phyloP scores from a whole-genome alignment of 192 early-diverging fungal species.

The Backusella tuberculispora region DNA sequence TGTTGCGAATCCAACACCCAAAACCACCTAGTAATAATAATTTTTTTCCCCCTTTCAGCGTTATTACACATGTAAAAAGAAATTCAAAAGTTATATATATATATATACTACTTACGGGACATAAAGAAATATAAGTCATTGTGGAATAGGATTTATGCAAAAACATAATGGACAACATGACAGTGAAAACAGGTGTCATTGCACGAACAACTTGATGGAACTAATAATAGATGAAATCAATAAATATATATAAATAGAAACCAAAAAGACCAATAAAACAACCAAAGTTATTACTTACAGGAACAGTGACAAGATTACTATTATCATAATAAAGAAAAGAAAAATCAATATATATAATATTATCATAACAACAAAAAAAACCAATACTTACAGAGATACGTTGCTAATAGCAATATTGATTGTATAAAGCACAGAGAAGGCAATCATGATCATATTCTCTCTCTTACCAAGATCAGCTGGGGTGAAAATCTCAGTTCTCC shows the following conservation, averaged over 20 bases:
- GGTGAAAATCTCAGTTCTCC: constrained; percentile 31
- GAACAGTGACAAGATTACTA: constrained; percentile 42
- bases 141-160: constrained; percentile 37
- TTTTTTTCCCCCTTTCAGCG: not conserved
- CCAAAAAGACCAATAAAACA: not conserved
- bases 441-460: constrained; percentile 52
- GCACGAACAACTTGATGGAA: constrained; percentile 73
- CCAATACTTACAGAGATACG: constrained; percentile 63
- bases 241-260: constrained; percentile 24
- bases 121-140: constrained; percentile 46
- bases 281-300: constrained; percentile 29
- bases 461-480: constrained; percentile 40
- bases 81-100: constrained; percentile 58
- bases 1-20: constrained; percentile 83
- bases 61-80: constrained; percentile 2
- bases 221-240: constrained; percentile 22
- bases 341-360: not conserved
- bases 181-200: constrained; percentile 65
- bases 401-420: constrained; percentile 74
- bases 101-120: constrained; percentile 59
- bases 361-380: not conserved
- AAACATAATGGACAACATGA: constrained; percentile 50
- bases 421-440: constrained; percentile 74
- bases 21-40: constrained; percentile 52
- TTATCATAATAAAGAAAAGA: not conserved